phyloP scores from a whole-genome alignment of 257 asterid genomes.

The Solanum virginianum region DNA sequence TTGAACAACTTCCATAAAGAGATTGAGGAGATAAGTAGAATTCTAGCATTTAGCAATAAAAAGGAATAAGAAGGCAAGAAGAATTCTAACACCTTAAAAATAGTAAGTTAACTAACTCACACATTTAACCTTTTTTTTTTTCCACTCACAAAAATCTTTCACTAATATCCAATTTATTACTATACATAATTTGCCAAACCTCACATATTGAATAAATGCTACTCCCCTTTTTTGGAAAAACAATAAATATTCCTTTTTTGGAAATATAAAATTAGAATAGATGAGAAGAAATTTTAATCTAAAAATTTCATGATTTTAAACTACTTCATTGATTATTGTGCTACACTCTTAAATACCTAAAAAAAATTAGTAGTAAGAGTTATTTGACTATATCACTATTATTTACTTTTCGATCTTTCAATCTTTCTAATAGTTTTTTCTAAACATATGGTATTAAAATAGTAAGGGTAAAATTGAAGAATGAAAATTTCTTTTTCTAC shows the following conservation, averaged over 20 bases:
- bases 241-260: not conserved
- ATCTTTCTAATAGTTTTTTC: not conserved
- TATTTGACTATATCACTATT: not conserved
- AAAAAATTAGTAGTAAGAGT: not conserved
- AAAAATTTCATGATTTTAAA: not conserved
- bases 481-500: no score
- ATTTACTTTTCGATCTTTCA: not conserved
- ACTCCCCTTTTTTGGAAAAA: not conserved
- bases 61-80: not conserved
- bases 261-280: not conserved
- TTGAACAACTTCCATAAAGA: not conserved
- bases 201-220: not conserved
- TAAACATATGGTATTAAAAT: not conserved
- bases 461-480: not conserved
- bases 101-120: not conserved
- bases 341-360: no score
- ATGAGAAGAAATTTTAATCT: not conserved
- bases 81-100: not conserved
- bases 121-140: not conserved
- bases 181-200: not conserved
- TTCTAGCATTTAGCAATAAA: not conserved
- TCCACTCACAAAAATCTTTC: not conserved
- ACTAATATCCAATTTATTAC: not conserved
- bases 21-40: not conserved
- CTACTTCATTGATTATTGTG: no score